These are phyloP conservation scores for Colletotrichum sp. DNA, from an alignment of 2,329 filamentous ascomycete genomes.

Conservation along the genomic window DNA sequence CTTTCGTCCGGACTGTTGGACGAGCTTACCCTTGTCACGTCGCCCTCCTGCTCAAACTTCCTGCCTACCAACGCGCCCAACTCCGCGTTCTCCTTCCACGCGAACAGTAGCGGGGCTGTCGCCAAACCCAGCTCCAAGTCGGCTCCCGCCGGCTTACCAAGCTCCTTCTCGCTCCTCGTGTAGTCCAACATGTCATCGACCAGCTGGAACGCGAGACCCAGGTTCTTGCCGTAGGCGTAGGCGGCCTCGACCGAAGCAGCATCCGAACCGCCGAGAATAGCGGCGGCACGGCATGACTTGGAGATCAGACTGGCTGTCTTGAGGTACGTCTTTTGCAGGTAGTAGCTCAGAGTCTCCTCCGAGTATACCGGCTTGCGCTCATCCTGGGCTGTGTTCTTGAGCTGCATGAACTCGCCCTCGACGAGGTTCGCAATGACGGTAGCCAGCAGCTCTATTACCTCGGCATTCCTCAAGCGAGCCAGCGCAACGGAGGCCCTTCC, in stretches of 20 bases:
- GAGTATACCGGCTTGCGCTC: constrained; percentile 85
- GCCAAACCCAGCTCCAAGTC: constrained; percentile 93
- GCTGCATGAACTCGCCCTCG: constrained; percentile 99
- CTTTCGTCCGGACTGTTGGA: not conserved
- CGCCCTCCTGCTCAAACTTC: constrained; percentile 84
- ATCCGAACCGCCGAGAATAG: constrained; percentile 80
- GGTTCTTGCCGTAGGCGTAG: constrained; percentile 90
- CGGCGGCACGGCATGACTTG: constrained; percentile 91
- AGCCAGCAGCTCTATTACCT: constrained; percentile 92
- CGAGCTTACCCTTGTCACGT: constrained; percentile 76
- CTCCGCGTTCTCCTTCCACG: constrained; percentile 88
- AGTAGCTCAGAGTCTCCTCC: constrained; percentile 89
- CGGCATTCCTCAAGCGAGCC: constrained; percentile 86
- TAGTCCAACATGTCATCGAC: constrained; percentile 99
- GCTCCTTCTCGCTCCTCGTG: constrained; percentile 80
- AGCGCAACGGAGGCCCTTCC: constrained; percentile 93
- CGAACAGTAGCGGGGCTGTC: constrained; percentile 92
- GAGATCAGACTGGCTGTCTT: constrained; percentile 96
- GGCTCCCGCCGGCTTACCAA: constrained; percentile 94
- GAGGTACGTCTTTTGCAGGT: constrained; percentile 97
- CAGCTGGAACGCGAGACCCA: constrained; percentile 94
- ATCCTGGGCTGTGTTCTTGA: constrained; percentile 93
- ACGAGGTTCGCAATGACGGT: constrained; percentile 98
- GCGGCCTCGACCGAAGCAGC: constrained; percentile 85
- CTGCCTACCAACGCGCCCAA: constrained; percentile 88